A percentile compares a stretch with the other conserved stretches of the same genome.
These are phyloP conservation scores for Trichosanthes cucumerina DNA, from an alignment of 306 rosid genomes.

Conservation along the genomic window DNA sequence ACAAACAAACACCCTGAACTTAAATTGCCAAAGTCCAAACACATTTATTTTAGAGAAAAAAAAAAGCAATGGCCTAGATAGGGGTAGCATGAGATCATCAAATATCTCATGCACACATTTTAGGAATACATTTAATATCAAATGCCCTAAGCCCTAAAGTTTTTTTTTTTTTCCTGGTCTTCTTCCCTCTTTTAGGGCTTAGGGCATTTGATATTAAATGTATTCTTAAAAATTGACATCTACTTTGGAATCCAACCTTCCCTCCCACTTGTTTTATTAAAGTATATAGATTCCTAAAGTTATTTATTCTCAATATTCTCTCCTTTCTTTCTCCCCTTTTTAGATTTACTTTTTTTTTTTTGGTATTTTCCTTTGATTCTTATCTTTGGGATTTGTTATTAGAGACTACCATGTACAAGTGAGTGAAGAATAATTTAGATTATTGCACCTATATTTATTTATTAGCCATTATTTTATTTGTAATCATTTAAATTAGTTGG, in stretches of 20 bases:
- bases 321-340: not conserved
- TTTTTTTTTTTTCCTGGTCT: too few relatives aligned
- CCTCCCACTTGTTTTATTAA: not conserved
- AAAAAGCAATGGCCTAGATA: not conserved
- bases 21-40: not conserved
- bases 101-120: constrained; percentile 1
- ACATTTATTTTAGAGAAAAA: not conserved
- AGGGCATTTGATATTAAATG: constrained; percentile 5
- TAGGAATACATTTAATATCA: too few relatives aligned
- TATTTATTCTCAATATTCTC: not conserved
- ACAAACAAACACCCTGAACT: not conserved
- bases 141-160: not conserved
- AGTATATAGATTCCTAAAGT: constrained; percentile 2
- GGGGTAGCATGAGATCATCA: constrained; percentile 7
- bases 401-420: not conserved
- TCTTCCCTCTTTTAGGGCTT: not conserved
- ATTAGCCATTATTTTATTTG: not conserved
- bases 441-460: not conserved
- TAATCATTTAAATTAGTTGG: not conserved
- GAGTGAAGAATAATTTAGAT: not conserved
- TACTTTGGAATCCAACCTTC: not conserved
- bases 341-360: not conserved
- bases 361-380: not conserved
- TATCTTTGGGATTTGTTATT: not conserved
- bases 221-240: not conserved